Base-by-base conservation (phyloP, 192 early-diverging fungal genomes). In the Borealophlyctis nickersoniae region DNA sequence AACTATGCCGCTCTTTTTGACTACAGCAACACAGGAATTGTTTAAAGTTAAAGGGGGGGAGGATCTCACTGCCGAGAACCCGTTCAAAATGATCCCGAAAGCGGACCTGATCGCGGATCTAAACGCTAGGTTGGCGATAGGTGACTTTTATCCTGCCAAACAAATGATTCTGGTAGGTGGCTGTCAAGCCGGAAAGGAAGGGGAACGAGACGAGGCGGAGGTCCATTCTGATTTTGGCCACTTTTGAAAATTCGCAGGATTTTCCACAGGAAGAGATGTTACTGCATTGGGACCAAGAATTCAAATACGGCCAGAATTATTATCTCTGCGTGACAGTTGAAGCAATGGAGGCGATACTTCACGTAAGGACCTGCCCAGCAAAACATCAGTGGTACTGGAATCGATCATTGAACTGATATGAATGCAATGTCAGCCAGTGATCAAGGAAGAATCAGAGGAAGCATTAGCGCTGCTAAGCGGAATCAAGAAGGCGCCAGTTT, bases 251-350 rank as follows among this genome's bases (percentile, higher is more conserved):
- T n/a, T n/a, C n/a, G n/a, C 49, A 85, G 82, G 71, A 77, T 11
- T 85, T 78, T 66, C 80, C 84, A 5, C 58, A 58, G 9, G 84
- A 86, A 16, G 83, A 86, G 54, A 23, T 86, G n/a, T 61, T 86
- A 54, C 16, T 86, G 30, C 77, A 73, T 36, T 77, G 67, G 26
- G 85, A 86, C 60, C 52, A 72, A 0, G 75, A 75, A 16, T 86
- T 65, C 63, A 78, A 78, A 53, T 86, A 84, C 55, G 81, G 77
- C 0, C 83, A 86, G 62, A 86, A 86, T 68, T 86, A 78, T 69
- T 75, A 78, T 57, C 60, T 86, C 24, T 72, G 65, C 60, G 60
- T 81, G 13, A 68, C 65, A 4, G 59, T 65, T 5, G 79, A 67
- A 22, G 73, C 75, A 1, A 72, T 79, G 35, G 75, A 84, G 1